Evolutionary conservation across 2,329 filamentous ascomycete species (phyloP), one percentile per base, ranked within the genome.

Genomic region (Ophiostoma novo-ulmi): DNA sequence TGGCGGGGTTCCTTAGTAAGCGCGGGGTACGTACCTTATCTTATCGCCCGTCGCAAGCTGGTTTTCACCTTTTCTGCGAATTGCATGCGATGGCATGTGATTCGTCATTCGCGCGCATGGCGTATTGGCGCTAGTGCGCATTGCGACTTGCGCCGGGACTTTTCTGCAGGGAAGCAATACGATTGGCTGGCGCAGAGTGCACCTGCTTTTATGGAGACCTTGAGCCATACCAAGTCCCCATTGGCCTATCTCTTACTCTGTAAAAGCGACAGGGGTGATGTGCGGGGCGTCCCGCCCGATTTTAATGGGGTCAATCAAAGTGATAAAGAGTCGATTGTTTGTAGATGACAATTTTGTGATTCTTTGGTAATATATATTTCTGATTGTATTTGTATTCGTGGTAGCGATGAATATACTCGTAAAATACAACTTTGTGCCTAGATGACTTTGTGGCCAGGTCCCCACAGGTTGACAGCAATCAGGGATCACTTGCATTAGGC

Each of bases 21-120:
- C 61, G 61, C 61, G 61, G 61, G 61, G 61, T 64, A 64, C 58
- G 58, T 63, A 63, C 58, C 55, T 61, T 61, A 61, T 61, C 55
- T 61, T 61, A 61, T 61, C 48, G 39, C 14, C 44, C 35, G 58
- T 63, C 52, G 52, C 52, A 55, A 44, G 31, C 31, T 31, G 31
- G 2, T 3, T 31, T 31, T 31, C 31, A 31, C 31, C 31, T 31
- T 31, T 31, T 31, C 3, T 4, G 0, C 31, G 3, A 4, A 31
- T 31, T 31, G 31, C 55, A 61, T 63, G 58, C 58, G 58, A 26
- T 22, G 13, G 22, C 58, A 63, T 63, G 58, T 63, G 58, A 63
- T 63, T 63, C 58, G 58, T 63, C 58, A 63, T 26, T 58, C 22
- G 52, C 38, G 38, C 38, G 38, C 38, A 39, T 39, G 38, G 38